A percentile compares a stretch with the other conserved stretches of the same genome.
Evolutionary conservation across 371 early-diverging fungal genomes (phyloP).

Genomic region (Caulochytrium protostelioides): DNA sequence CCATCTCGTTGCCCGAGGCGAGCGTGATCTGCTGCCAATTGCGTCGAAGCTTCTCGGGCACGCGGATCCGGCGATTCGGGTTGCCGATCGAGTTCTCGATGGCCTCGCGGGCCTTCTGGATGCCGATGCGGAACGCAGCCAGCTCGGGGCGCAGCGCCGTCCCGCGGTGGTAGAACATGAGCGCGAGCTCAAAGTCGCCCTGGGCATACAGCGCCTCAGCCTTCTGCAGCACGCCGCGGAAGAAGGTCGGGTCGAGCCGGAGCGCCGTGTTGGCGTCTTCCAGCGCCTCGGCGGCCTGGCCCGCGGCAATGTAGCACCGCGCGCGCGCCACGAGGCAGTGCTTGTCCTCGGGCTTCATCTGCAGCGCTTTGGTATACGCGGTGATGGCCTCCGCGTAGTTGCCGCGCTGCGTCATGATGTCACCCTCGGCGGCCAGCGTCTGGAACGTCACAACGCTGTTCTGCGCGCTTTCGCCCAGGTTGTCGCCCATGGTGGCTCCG

Average conservation of each 20-base stretch:
- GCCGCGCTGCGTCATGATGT: conserved; percentile 19
- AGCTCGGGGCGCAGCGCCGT: conserved; percentile 23
- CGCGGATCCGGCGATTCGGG: conserved; percentile 8
- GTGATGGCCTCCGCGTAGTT: conserved; percentile 16
- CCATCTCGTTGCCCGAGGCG: too few species aligned
- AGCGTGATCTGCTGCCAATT: conserved; percentile 1
- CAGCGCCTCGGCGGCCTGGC: conserved; percentile 13
- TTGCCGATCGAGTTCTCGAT: conserved; percentile 29
- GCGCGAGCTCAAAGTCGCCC: conserved; percentile 29
- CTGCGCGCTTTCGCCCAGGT: too few species aligned
- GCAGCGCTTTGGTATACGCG: conserved; percentile 19
- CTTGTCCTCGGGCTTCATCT: conserved; percentile 20
- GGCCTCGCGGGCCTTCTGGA: conserved; percentile 27
- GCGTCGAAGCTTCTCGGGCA: conserved; percentile 7
- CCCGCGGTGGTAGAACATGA: conserved; percentile 27
- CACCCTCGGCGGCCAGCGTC: conserved; percentile 23
- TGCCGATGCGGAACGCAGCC: conserved; percentile 23
- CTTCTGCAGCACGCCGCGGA: conserved; percentile 23
- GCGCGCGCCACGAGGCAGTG: conserved; percentile 23
- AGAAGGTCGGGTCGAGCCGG: conserved; percentile 15
- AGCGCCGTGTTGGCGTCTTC: conserved; percentile 19
- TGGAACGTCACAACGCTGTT: conserved; percentile 21
- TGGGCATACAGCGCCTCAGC: conserved; percentile 27
- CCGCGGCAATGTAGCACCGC: conserved; percentile 21
- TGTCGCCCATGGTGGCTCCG: too few species aligned